These are phyloP conservation scores for Nannochloropsis limnetica DNA, from an alignment of 352 stramenopile species.

Conservation along the genomic window DNA sequence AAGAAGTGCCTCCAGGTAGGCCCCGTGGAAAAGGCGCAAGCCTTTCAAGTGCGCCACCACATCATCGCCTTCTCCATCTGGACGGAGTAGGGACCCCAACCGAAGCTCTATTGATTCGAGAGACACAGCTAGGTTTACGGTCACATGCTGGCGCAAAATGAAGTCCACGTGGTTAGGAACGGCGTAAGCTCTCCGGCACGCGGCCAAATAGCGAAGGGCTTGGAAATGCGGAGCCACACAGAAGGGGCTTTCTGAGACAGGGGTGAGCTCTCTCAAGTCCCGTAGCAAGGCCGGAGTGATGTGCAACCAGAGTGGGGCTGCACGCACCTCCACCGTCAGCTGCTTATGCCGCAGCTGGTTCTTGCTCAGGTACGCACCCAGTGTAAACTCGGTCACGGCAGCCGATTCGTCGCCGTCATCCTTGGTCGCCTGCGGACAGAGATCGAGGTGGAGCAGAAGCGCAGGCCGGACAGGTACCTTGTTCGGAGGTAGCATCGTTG, in stretches of 20 bases:
- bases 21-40: background rate
- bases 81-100: background rate
- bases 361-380: background rate
- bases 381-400: background rate
- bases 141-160: background rate
- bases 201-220: slow-evolving; percentile 25
- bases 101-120: background rate
- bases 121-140: background rate
- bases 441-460: background rate
- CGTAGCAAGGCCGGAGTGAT: background rate
- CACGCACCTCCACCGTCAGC: background rate
- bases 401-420: background rate
- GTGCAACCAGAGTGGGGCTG: background rate
- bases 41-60: background rate
- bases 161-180: slow-evolving; percentile 1
- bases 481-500: background rate
- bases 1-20: background rate
- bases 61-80: background rate
- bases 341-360: background rate
- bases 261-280: background rate
- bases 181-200: slow-evolving; percentile 30
- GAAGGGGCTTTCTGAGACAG: background rate
- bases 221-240: background rate
- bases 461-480: background rate
- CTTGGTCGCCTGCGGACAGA: background rate